Evolutionary conservation across 2,329 filamentous ascomycete genomes (phyloP).

Genomic region (Coccinonectria pachysandricola): DNA sequence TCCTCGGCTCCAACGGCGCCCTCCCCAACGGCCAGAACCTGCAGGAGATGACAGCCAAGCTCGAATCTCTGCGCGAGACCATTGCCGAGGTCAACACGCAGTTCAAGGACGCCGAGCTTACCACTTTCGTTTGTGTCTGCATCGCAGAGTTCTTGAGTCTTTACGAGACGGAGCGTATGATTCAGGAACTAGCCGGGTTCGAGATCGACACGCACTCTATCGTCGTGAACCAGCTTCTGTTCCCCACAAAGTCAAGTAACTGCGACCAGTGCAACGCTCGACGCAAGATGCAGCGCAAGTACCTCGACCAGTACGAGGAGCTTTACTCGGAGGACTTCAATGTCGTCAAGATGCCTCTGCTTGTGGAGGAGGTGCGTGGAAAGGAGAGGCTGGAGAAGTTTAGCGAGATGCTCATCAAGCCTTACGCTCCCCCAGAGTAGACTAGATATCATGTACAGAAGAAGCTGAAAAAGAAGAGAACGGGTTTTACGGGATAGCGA

Average conservation of each 20-base stretch:
- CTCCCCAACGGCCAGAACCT: slow-evolving; percentile 90
- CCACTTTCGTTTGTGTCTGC: slow-evolving; percentile 96
- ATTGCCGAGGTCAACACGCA: slow-evolving; percentile 94
- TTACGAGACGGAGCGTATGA: slow-evolving; percentile 99
- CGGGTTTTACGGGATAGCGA: too few species aligned
- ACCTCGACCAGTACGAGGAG: slow-evolving; percentile 96
- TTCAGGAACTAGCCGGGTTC: slow-evolving; percentile 90
- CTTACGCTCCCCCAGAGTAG: slow-evolving; percentile 58
- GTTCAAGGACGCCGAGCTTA: slow-evolving; percentile 93
- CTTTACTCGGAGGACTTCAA: slow-evolving; percentile 94
- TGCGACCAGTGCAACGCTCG: slow-evolving; percentile 95
- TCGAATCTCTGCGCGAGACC: slow-evolving; percentile 85
- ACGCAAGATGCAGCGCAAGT: slow-evolving; percentile 98
- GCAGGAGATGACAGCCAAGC: slow-evolving; percentile 84
- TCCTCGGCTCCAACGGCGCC: slow-evolving; percentile 65
- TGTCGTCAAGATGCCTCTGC: slow-evolving; percentile 92
- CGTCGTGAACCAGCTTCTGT: slow-evolving; percentile 95
- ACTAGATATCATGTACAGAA: too few species aligned
- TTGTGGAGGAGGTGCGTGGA: slow-evolving; percentile 91
- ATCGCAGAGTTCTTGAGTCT: slow-evolving; percentile 94
- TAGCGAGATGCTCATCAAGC: slow-evolving; percentile 71
- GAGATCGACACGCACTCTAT: slow-evolving; percentile 94
- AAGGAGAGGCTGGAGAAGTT: slow-evolving; percentile 91
- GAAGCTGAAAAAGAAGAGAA: too few species aligned
- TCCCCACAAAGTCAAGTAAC: slow-evolving; percentile 71